Percentiles rank a stretch among this genome's conserved stretches.
phyloP scores from a whole-genome alignment of 768 basidiomycete genomes.

The Amanita phalloides region DNA sequence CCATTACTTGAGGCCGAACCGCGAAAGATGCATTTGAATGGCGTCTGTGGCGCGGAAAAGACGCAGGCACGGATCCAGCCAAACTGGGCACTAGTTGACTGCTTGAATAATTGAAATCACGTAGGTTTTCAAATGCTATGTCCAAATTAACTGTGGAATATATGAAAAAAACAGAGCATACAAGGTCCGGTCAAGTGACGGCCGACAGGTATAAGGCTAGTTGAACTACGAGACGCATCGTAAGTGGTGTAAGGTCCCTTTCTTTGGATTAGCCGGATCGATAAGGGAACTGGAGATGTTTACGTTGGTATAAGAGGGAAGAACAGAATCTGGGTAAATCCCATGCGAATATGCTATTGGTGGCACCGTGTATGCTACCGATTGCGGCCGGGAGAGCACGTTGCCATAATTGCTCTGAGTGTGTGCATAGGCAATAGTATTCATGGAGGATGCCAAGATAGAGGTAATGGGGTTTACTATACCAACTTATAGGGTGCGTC shows the following conservation, averaged over 20 bases:
- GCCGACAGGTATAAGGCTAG: conserved; percentile 24
- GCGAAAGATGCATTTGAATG: conserved; percentile 43
- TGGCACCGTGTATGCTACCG: conserved; percentile 24
- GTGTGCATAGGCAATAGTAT: conserved; percentile 12
- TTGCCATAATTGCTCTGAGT: conserved; percentile 13
- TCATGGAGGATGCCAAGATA: background rate
- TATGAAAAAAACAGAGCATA: conserved; percentile 12
- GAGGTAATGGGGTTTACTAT: conserved; percentile 10
- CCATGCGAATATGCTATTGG: conserved; percentile 20
- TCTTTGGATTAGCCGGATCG: background rate
- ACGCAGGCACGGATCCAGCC: background rate
- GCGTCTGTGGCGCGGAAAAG: conserved; percentile 26
- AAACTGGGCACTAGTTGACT: conserved; percentile 23
- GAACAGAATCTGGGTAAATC: conserved; percentile 30
- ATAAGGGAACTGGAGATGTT: background rate
- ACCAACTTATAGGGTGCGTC: conserved; percentile 6
- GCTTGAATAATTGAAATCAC: conserved; percentile 45
- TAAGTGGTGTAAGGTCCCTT: background rate
- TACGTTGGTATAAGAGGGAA: conserved; percentile 17
- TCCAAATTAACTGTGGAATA: background rate
- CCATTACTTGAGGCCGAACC: conserved; percentile 23
- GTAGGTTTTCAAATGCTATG: conserved; percentile 47
- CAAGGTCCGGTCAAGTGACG: conserved; percentile 31
- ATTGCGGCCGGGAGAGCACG: conserved; percentile 26
- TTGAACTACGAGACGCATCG: background rate